These are phyloP conservation scores for Gomphus sp. DNA, from an alignment of 1,284 basidiomycete species.

Conservation along the genomic window DNA sequence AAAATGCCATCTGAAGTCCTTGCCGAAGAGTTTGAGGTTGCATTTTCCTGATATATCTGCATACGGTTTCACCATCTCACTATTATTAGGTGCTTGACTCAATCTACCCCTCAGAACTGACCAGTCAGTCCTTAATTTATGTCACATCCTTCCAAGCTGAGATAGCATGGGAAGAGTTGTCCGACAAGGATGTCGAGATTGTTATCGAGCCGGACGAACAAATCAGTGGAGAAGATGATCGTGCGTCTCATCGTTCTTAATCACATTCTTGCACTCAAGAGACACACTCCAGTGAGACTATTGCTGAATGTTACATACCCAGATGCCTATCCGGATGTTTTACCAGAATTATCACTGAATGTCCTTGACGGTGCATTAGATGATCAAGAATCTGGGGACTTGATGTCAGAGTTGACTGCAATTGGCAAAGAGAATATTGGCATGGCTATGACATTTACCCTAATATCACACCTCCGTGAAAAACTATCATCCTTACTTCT, in stretches of 20 bases:
- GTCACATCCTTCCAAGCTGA: slow-evolving; percentile 30
- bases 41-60: slow-evolving; percentile 10
- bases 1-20: slow-evolving; percentile 29
- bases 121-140: slow-evolving; percentile 55
- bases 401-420: slow-evolving; percentile 52
- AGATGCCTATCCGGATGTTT: slow-evolving; percentile 61
- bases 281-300: slow-evolving; percentile 54
- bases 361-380: slow-evolving; percentile 62
- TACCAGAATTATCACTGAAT: slow-evolving; percentile 70
- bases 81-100: slow-evolving; percentile 77
- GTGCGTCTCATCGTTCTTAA: slow-evolving; percentile 34
- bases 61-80: slow-evolving; percentile 8
- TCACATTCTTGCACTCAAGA: slow-evolving; percentile 8
- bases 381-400: slow-evolving; percentile 41
- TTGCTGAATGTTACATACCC: slow-evolving; percentile 65
- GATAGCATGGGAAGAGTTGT: slow-evolving; percentile 56
- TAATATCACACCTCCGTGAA: slow-evolving; percentile 84
- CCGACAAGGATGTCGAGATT: slow-evolving; percentile 76
- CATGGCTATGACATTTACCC: slow-evolving; percentile 97
- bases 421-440: slow-evolving; percentile 85
- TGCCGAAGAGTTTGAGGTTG: slow-evolving; percentile 83
- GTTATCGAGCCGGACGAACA: slow-evolving; percentile 83
- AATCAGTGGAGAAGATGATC: slow-evolving; percentile 46
- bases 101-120: slow-evolving; percentile 91
- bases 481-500: slow-evolving; percentile 59